Percentiles rank a stretch among this genome's conserved stretches.
Evolutionary conservation across 2,329 filamentous ascomycete species (phyloP).

Genomic region (Colletotrichum sp.): DNA sequence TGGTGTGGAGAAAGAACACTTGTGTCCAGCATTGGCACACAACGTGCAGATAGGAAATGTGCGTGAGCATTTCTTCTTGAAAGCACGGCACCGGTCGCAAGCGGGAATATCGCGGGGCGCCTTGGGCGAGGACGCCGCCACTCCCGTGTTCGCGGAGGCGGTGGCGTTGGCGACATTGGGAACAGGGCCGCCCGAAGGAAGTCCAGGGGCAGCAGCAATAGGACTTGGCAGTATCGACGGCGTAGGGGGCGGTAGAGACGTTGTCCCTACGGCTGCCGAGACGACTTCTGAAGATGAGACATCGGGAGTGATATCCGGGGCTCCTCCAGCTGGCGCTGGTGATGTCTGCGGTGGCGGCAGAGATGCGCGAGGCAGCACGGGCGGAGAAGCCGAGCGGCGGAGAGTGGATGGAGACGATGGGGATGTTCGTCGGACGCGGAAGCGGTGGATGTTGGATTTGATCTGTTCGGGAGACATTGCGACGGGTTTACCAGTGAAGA

Average conservation of each 20-base stretch:
- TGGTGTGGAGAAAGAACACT: conserved; percentile 40
- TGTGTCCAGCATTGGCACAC: conserved; percentile 42
- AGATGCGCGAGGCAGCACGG: background rate
- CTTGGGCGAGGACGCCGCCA: conserved; percentile 24
- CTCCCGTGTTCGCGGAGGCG: conserved; percentile 28
- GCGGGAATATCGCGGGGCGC: conserved; percentile 31
- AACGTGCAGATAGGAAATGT: conserved; percentile 44
- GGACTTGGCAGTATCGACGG: background rate
- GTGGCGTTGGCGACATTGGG: conserved; percentile 25
- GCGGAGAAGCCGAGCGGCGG: conserved; percentile 26
- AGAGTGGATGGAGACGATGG: conserved; percentile 13
- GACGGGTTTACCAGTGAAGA: background rate
- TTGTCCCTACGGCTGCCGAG: background rate
- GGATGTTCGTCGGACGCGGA: conserved; percentile 28
- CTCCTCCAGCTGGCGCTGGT: background rate
- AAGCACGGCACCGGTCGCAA: conserved; percentile 48
- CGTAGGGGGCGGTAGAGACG: background rate
- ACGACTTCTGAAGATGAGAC: background rate
- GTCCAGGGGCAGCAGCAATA: background rate
- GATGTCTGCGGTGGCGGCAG: background rate
- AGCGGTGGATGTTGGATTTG: conserved; percentile 29
- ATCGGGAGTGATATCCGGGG: background rate
- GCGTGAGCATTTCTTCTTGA: conserved; percentile 51
- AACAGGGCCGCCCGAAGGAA: background rate
- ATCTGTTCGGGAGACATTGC: conserved; percentile 23